Base-by-base conservation (phyloP, 1,284 basidiomycete species). In the Ustilago cynodontis region DNA sequence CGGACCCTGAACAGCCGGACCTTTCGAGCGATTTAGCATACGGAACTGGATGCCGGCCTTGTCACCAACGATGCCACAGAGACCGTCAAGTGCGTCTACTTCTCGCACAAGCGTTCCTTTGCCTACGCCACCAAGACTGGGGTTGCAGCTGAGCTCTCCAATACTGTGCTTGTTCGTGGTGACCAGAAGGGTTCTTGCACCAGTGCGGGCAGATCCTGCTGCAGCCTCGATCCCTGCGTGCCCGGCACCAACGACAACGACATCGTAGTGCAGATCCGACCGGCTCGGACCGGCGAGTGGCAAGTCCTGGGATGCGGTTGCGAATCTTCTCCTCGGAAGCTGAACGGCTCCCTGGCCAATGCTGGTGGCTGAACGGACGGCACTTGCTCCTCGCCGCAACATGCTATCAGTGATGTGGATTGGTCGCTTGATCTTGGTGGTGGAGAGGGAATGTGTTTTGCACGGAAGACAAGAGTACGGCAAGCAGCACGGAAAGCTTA, bases 211-310 rank as follows among this genome's bases (percentile, higher is more conserved):
- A 11, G 94, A 90, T 3, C 91, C 94, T 11, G 93, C 90, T 0
- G 94, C 94, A 2, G 94, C 94, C 86, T 96, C 94, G 78, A 93
- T 93, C 1, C 94, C 94, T 31, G 94, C 94, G 88, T 95, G 94
- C 2, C 94, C 94, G 8, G 92, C 94, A n/a, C 94, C 94, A 75
- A 95, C 92, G 31, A 95, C 89, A 77, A 93, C 92, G 0, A 94
- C 93, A 92, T 82, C 81, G 41, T 59, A 77, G 31, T 71, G 72
- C 31, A 67, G 33, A n/a, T 64, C 57, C 1, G 65, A 64, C 39
- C 69, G 55, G 24, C 63, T 62, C 2, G 64, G 63, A 14, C 64
- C 51, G 0, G 62, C 59, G 1, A 59, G 57, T 16, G 47, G 57
- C 37, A 51, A 28, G 24, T 60, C 54, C 9, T 35, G 39, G 3